phyloP scores from a whole-genome alignment of 139 green algal species.

The Coelastrella sp. region DNA sequence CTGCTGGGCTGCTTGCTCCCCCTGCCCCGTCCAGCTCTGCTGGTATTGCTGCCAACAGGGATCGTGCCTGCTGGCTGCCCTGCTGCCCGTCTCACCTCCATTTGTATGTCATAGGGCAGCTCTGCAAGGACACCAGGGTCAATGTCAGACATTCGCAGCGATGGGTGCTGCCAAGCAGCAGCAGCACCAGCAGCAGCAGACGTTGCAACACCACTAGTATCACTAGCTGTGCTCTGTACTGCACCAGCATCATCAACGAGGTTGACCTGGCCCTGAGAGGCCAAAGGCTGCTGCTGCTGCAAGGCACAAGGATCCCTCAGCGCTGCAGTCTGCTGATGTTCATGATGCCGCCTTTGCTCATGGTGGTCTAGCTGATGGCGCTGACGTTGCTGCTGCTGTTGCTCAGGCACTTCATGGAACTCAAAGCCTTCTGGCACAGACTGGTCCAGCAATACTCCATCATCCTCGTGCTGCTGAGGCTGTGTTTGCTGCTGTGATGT shows the following conservation, averaged over 20 bases:
- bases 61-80: neutral
- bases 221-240: neutral
- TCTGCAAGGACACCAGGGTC: constrained; percentile 16
- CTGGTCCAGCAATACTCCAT: too few relatives aligned
- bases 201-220: neutral
- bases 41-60: neutral
- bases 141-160: constrained; percentile 25
- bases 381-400: constrained; percentile 21
- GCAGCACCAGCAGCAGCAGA: neutral
- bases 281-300: neutral
- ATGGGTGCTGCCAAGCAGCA: neutral
- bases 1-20: neutral
- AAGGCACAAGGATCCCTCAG: too few relatives aligned
- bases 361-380: neutral
- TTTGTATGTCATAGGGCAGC: constrained; percentile 19
- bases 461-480: neutral
- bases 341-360: too few relatives aligned
- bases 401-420: neutral
- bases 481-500: neutral
- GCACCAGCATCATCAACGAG: neutral
- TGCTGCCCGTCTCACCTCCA: constrained; percentile 28
- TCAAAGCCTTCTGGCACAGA: neutral
- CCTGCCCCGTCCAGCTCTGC: neutral
- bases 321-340: too few relatives aligned
- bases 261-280: too few relatives aligned